These are phyloP conservation scores for Ganoderma leucocontextum DNA, from an alignment of 1,284 basidiomycete species.

Conservation along the genomic window DNA sequence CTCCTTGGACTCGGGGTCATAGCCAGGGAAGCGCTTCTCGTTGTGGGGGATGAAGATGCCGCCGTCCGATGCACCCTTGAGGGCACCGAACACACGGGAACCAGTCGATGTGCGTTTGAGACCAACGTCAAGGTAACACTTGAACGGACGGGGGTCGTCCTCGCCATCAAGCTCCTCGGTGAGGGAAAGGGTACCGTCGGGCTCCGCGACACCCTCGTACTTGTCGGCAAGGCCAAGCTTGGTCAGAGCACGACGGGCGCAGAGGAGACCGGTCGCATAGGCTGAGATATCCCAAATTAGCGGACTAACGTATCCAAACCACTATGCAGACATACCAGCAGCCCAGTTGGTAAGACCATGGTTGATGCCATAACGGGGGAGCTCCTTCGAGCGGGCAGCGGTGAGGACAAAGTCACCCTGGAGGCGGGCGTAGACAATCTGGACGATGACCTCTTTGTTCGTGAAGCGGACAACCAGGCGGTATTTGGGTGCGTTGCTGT, in stretches of 20 bases:
- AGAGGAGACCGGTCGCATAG: slow-evolving; percentile 97
- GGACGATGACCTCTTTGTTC: slow-evolving; percentile 91
- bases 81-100: slow-evolving; percentile 97
- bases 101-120: slow-evolving; percentile 98
- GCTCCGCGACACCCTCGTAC: slow-evolving; percentile 95
- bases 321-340: slow-evolving; percentile 64
- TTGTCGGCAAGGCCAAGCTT: slow-evolving; percentile 98
- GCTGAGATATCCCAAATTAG: slow-evolving; percentile 54
- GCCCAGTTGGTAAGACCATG: slow-evolving; percentile 99
- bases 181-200: slow-evolving; percentile 86
- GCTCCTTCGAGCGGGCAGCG: slow-evolving; percentile 90
- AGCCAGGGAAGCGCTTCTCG: slow-evolving; percentile 98
- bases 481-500: slow-evolving; percentile 95
- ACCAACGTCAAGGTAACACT: slow-evolving; percentile 98
- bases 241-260: slow-evolving; percentile 93
- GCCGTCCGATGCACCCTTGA: slow-evolving; percentile 99
- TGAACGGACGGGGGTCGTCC: slow-evolving; percentile 97
- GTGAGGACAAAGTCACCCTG: slow-evolving; percentile 96
- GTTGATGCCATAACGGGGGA: slow-evolving; percentile 96
- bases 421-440: slow-evolving; percentile 97
- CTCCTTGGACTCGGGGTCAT: slow-evolving; percentile 93
- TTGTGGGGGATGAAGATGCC: slow-evolving; percentile 99
- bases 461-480: slow-evolving; percentile 98
- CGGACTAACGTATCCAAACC: slow-evolving; percentile 17
- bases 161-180: slow-evolving; percentile 91